A percentile compares a stretch with the other conserved stretches of the same genome.
phyloP scores from a whole-genome alignment of 192 early-diverging fungal species.

The Allomyces javanicus region DNA sequence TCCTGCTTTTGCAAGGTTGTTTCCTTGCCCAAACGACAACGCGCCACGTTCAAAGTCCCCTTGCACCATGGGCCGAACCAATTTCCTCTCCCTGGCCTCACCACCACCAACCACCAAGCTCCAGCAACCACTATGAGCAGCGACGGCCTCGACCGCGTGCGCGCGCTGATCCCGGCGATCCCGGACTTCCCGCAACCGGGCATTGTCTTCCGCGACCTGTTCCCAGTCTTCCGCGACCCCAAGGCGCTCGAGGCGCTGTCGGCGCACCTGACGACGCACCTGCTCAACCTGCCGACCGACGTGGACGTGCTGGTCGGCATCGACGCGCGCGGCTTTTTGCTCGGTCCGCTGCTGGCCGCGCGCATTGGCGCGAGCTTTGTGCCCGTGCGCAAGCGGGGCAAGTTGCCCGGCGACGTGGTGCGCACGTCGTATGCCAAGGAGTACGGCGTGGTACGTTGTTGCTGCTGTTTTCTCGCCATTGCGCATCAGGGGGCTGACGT shows the following conservation, averaged over 20 bases:
- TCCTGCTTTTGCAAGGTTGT: too few species aligned
- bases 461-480: too few species aligned
- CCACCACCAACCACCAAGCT: too few species aligned
- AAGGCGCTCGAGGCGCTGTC: constrained; percentile 77
- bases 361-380: constrained; percentile 77
- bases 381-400: constrained; percentile 89
- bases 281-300: constrained; percentile 4
- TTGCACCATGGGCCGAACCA: too few species aligned
- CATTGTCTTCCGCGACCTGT: constrained; percentile 93
- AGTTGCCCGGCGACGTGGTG: constrained; percentile 65
- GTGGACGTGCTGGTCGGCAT: constrained; percentile 24
- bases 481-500: too few species aligned
- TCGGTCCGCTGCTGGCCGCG: constrained; percentile 77
- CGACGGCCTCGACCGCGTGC: constrained; percentile 20
- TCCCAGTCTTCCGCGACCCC: constrained; percentile 90
- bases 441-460: constrained; percentile 53
- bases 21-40: too few species aligned
- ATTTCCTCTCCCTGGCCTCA: too few species aligned
- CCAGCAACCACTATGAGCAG: too few species aligned
- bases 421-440: constrained; percentile 73
- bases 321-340: constrained; percentile 93
- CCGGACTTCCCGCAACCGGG: constrained; percentile 75
- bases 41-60: too few species aligned
- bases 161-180: constrained; percentile 25
- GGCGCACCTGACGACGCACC: constrained; percentile 64